phyloP scores from a whole-genome alignment of 257 asterid species.

The Solanum sitiens region DNA sequence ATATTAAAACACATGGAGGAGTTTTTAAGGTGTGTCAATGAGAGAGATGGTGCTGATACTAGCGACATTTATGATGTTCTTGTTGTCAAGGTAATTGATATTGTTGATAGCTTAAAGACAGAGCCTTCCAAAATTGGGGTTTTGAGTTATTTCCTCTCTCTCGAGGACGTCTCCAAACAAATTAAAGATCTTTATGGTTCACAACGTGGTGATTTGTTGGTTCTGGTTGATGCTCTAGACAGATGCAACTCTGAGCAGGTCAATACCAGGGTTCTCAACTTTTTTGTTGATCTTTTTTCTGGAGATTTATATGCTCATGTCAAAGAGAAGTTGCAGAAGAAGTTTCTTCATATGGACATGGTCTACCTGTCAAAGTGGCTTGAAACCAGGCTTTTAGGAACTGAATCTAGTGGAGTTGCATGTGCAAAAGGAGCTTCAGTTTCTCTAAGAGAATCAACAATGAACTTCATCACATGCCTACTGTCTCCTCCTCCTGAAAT shows the following conservation, averaged over 20 bases:
- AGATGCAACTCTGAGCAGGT: slow-evolving; percentile 68
- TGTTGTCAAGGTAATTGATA: slow-evolving; percentile 54
- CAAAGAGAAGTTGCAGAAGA: slow-evolving; percentile 53
- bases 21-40: slow-evolving; percentile 34
- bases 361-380: slow-evolving; percentile 69
- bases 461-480: slow-evolving; percentile 58
- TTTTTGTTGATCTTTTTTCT: slow-evolving; percentile 69
- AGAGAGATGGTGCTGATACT: slow-evolving; percentile 33
- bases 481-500: slow-evolving; percentile 34
- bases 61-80: slow-evolving; percentile 47
- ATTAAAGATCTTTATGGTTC: slow-evolving; percentile 41
- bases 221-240: slow-evolving; percentile 66
- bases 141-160: slow-evolving; percentile 49
- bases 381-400: slow-evolving; percentile 72
- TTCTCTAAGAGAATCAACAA: slow-evolving; percentile 66
- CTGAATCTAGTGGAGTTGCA: slow-evolving; percentile 24
- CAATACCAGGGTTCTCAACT: slow-evolving; percentile 62
- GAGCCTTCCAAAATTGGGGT: slow-evolving; percentile 36
- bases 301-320: slow-evolving; percentile 43
- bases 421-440: slow-evolving; percentile 49
- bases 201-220: slow-evolving; percentile 57
- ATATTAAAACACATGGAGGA: slow-evolving; percentile 75
- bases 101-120: slow-evolving; percentile 45
- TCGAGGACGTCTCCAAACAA: slow-evolving; percentile 43
- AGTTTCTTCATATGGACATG: slow-evolving; percentile 59